Percentiles rank a stretch among this genome's conserved stretches.
phyloP scores from a whole-genome alignment of 2,329 filamentous ascomycete genomes.

The Fusarium graminum region DNA sequence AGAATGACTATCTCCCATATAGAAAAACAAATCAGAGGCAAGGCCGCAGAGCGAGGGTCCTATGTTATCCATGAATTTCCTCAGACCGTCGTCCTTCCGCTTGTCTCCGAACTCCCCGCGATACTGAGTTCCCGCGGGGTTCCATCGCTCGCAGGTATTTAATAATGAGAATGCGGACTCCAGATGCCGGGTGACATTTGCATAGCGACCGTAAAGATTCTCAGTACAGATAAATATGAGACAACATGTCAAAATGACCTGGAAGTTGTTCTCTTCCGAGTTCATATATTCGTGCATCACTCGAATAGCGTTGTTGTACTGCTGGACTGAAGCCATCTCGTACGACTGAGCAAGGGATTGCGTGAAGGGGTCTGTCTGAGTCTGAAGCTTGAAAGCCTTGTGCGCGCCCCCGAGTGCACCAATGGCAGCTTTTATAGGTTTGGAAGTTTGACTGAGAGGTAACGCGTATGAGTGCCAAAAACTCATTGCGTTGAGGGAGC shows the following conservation, averaged over 20 bases:
- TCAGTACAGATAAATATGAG: conserved; percentile 31
- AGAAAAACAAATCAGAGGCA: conserved; percentile 17
- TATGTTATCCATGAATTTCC: conserved; percentile 19
- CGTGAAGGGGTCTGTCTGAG: neutral
- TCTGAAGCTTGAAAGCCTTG: conserved; percentile 20
- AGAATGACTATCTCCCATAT: conserved; percentile 1
- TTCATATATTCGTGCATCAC: conserved; percentile 17
- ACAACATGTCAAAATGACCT: conserved; percentile 26
- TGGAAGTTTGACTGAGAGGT: conserved; percentile 12
- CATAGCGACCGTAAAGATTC: conserved; percentile 3
- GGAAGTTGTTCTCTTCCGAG: neutral
- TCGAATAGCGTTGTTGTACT: conserved; percentile 23
- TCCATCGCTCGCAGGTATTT: conserved; percentile 1
- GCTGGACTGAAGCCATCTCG: conserved; percentile 6
- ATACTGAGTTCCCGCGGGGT: neutral
- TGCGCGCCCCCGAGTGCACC: conserved; percentile 26
- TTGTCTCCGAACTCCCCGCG: neutral
- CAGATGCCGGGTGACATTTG: conserved; percentile 12
- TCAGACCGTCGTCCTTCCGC: neutral
- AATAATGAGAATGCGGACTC: conserved; percentile 4
- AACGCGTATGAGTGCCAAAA: conserved; percentile 20
- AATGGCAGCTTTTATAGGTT: conserved; percentile 7
- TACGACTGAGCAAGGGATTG: conserved; percentile 13
- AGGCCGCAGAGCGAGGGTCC: conserved; percentile 13
- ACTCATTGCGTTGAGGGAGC: neutral